Percentiles rank a stretch among this genome's conserved stretches.
These are phyloP conservation scores for Tolypocladium inflatum DNA, from an alignment of 2,329 filamentous ascomycete species.

Conservation along the genomic window DNA sequence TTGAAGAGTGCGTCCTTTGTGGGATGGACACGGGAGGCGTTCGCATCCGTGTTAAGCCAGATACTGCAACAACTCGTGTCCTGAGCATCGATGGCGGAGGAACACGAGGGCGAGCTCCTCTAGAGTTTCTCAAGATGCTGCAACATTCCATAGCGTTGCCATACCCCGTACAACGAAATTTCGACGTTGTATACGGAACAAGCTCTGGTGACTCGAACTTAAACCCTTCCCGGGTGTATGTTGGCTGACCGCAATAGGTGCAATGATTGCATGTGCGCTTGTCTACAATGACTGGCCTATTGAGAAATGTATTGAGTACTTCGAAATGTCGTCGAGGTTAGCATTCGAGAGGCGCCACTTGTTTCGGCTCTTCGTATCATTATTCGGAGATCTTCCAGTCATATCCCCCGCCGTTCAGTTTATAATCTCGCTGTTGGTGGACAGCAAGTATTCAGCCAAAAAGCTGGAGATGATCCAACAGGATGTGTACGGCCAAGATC, in stretches of 20 bases:
- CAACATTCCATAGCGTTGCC: constrained; percentile 4
- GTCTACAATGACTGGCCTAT: constrained; percentile 5
- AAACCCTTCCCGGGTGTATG: too few species aligned
- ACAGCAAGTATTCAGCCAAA: constrained; percentile 4
- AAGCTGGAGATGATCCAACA: constrained; percentile 4
- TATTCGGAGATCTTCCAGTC: constrained; percentile 2
- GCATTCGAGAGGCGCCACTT: constrained; percentile 1
- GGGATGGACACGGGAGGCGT: background rate
- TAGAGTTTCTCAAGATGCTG: constrained; percentile 3
- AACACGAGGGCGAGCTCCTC: constrained; percentile 1
- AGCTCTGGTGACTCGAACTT: constrained; percentile 2
- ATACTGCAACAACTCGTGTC: constrained; percentile 1
- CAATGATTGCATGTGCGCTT: constrained; percentile 5
- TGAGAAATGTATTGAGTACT: constrained; percentile 4
- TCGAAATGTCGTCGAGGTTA: constrained; percentile 1
- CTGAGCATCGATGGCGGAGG: constrained; percentile 7
- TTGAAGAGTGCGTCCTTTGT: constrained; percentile 3
- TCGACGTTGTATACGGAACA: constrained; percentile 6
- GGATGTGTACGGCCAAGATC: constrained; percentile 2
- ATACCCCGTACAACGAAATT: constrained; percentile 3
- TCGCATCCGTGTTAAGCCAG: constrained; percentile 2
- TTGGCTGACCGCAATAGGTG: background rate
- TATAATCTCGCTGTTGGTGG: constrained; percentile 2
- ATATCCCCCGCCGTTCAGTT: constrained; percentile 1
- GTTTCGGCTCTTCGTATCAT: background rate